Percentiles rank a stretch among this genome's conserved stretches.
These are phyloP conservation scores for Magnaporthiopsis incrustans DNA, from an alignment of 2,329 filamentous ascomycete species.

Conservation along the genomic window DNA sequence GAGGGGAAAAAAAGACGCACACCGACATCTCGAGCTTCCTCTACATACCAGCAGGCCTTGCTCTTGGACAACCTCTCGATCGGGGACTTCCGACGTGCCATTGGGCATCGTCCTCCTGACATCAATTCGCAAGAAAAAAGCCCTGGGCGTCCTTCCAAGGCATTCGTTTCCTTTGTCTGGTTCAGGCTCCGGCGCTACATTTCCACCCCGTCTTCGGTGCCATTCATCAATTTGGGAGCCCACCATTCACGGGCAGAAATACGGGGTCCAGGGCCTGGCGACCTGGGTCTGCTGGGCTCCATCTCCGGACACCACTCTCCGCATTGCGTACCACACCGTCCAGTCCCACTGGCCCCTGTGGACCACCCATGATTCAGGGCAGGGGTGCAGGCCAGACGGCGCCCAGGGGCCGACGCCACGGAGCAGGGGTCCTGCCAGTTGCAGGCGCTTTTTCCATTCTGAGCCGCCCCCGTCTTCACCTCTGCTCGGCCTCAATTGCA, in stretches of 20 bases:
- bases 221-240: background rate
- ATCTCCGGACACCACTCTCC: slow-evolving; percentile 3
- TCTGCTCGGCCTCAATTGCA: slow-evolving; percentile 11
- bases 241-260: background rate
- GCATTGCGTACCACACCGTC: slow-evolving; percentile 6
- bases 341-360: background rate
- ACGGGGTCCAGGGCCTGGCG: background rate
- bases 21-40: background rate
- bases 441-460: slow-evolving; percentile 4
- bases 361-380: background rate
- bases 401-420: background rate
- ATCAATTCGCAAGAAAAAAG: background rate
- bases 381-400: background rate
- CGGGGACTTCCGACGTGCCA: background rate
- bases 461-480: slow-evolving; percentile 6
- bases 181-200: background rate
- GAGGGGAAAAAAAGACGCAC: background rate
- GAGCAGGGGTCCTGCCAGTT: background rate
- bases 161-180: background rate
- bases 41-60: no score
- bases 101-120: background rate
- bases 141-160: background rate
- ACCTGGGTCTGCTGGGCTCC: background rate
- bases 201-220: background rate
- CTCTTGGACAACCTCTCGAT: background rate